Evolutionary conservation across 2,329 filamentous ascomycete genomes (phyloP).

Genomic region (Diplodia corticola): DNA sequence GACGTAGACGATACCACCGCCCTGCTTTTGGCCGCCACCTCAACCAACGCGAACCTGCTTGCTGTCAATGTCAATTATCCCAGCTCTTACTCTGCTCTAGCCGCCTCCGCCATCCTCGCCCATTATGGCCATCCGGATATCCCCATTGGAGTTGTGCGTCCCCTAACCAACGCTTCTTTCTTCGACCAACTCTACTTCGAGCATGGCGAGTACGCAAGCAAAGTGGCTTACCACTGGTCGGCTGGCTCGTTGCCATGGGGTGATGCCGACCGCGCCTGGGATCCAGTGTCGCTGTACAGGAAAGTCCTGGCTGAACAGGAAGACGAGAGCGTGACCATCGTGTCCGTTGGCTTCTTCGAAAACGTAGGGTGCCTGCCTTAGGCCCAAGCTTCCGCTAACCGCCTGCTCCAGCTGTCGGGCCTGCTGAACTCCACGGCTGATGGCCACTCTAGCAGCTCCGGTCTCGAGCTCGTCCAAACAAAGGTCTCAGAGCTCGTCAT

Average conservation of each 20-base stretch:
- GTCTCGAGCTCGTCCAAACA: slow-evolving; percentile 43
- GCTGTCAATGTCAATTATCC: slow-evolving; percentile 47
- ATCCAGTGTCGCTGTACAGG: slow-evolving; percentile 50
- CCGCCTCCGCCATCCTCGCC: slow-evolving; percentile 39
- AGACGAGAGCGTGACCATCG: slow-evolving; percentile 48
- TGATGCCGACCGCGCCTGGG: slow-evolving; percentile 40
- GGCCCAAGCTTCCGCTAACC: no score
- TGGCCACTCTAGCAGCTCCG: slow-evolving; percentile 40
- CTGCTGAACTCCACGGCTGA: slow-evolving; percentile 48
- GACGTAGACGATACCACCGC: slow-evolving; percentile 50
- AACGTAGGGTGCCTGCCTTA: slow-evolving; percentile 33
- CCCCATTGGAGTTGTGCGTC: slow-evolving; percentile 44
- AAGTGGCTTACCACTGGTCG: slow-evolving; percentile 48
- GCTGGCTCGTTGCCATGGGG: slow-evolving; percentile 41
- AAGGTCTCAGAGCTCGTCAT: slow-evolving; percentile 54
- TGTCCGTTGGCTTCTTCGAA: slow-evolving; percentile 49
- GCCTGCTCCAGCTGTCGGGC: no score
- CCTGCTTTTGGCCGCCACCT: slow-evolving; percentile 46
- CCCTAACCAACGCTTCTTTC: slow-evolving; percentile 47
- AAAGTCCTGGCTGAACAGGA: slow-evolving; percentile 43
- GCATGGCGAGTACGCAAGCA: slow-evolving; percentile 49
- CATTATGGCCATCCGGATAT: slow-evolving; percentile 42
- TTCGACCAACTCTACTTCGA: slow-evolving; percentile 45
- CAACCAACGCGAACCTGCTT: slow-evolving; percentile 41
- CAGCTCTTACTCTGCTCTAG: slow-evolving; percentile 46